Evolutionary conservation across 2,329 filamentous ascomycete species (phyloP).

Genomic region (Epichloe amarillans): DNA sequence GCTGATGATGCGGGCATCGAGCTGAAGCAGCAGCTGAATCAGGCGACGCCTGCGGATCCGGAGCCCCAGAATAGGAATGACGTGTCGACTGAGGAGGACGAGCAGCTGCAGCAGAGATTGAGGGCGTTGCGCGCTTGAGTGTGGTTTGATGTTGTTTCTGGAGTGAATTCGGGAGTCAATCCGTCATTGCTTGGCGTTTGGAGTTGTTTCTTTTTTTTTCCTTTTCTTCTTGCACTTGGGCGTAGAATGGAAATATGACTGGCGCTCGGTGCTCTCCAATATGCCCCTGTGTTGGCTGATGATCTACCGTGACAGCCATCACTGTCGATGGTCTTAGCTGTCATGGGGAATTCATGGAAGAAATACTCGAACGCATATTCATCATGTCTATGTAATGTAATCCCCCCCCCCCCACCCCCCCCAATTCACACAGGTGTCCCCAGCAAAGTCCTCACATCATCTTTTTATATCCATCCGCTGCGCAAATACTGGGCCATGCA

Average conservation of each 20-base stretch:
- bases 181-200: slow-evolving; percentile 8
- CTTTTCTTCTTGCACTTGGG: too few species aligned
- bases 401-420: too few species aligned
- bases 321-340: too few species aligned
- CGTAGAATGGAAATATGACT: neutral
- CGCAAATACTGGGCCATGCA: neutral
- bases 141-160: neutral
- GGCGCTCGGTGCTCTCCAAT: neutral
- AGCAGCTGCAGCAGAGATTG: slow-evolving; percentile 52
- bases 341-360: neutral
- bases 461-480: neutral
- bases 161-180: neutral
- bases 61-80: slow-evolving; percentile 46
- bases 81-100: slow-evolving; percentile 66
- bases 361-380: neutral
- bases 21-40: slow-evolving; percentile 59
- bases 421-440: too few species aligned
- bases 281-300: too few species aligned
- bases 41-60: slow-evolving; percentile 39
- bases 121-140: slow-evolving; percentile 35
- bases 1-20: slow-evolving; percentile 82
- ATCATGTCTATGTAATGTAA: too few species aligned
- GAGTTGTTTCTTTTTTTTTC: neutral
- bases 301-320: too few species aligned
- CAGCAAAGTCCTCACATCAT: too few species aligned